Base-by-base conservation (phyloP, 164 flowering plant genomes). In the Sextonia rubra region DNA sequence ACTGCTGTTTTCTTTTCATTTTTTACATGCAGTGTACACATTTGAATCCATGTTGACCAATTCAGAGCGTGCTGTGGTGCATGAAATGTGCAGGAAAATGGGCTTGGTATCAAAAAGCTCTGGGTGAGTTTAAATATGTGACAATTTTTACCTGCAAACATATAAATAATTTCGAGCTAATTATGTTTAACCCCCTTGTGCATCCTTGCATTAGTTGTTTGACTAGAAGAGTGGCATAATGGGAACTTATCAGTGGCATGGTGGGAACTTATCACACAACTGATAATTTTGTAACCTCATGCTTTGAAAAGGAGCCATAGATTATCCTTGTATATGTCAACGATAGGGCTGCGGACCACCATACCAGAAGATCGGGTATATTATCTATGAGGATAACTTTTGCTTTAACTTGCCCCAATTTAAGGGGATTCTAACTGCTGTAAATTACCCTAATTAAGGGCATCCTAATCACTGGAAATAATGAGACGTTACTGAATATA, bases 71-170 rank as follows among this genome's bases (percentile, higher is more conserved):
- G 93, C 89, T 61, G 77, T 76, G 24, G 90, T 95, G 76, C 99
- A 93, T 84, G 47, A 37, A n/a, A 47, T 80, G 25, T 84, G 90
- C 83, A 80, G 82, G 81, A 89, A 87, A 81, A 84, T 89, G 93
- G 97, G 97, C n/a, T 55, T 95, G 92, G 65, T 1, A 44, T 95
- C 98, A 30, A 91, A 87, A 85, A 93, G 98, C 80, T 75, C 83
- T 5, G 97, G 99, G 99, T 95, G 71, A 87, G 94, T 85, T 11
- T 48, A 32, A 6, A 37, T 3, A 32, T 66, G 11, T 7, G 44
- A 32, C 44, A 0, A 32, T 32, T 32, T 32, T 32, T 32, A 32
- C 9, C 44, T 32, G 44, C 9, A 5, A 32, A 32, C 0, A 0
- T 32, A 1, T 32, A 32, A 7, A 32, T 32, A 32, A 32, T 32